Conservation (phyloP, 306 rosid species). For the Pachyrhizus erosus region DNA sequence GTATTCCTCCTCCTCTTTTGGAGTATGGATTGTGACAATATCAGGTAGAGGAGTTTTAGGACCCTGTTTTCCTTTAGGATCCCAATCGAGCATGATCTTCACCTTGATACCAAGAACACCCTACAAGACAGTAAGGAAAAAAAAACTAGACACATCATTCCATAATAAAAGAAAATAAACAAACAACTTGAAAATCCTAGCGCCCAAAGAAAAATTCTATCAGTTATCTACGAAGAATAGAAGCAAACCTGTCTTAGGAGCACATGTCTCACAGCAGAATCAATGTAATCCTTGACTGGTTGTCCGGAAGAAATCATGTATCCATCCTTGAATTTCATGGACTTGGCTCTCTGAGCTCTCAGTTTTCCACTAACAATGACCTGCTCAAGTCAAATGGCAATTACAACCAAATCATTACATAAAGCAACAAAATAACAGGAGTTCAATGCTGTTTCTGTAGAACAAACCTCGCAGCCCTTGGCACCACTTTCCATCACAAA, state of each 20-base stretch:
- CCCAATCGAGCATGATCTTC: conserved; percentile 26
- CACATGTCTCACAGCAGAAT: conserved; percentile 17
- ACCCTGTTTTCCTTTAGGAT: conserved; percentile 29
- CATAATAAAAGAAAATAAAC: neutral
- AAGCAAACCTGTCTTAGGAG: conserved; percentile 18
- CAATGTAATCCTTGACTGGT: conserved; percentile 27
- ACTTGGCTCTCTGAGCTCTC: conserved; percentile 26
- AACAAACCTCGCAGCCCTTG: conserved; percentile 30
- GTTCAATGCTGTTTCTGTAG: no score
- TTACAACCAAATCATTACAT: neutral
- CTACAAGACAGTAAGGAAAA: neutral
- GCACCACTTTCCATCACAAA: conserved; percentile 34
- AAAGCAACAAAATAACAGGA: no score
- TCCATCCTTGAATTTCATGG: conserved; percentile 27
- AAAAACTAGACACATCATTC: neutral
- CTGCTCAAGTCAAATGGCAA: neutral
- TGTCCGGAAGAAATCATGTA: conserved; percentile 27
- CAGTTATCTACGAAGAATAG: neutral
- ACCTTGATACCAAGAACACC: conserved; percentile 29
- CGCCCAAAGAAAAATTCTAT: neutral
- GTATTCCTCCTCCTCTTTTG: conserved; percentile 17
- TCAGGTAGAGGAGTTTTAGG: conserved; percentile 20
- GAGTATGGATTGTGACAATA: conserved; percentile 20
- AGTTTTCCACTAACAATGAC: conserved; percentile 22
- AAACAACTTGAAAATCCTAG: neutral